phyloP scores from a whole-genome alignment of 2,329 filamentous ascomycete species.

The Ascochyta viciae-villosae region DNA sequence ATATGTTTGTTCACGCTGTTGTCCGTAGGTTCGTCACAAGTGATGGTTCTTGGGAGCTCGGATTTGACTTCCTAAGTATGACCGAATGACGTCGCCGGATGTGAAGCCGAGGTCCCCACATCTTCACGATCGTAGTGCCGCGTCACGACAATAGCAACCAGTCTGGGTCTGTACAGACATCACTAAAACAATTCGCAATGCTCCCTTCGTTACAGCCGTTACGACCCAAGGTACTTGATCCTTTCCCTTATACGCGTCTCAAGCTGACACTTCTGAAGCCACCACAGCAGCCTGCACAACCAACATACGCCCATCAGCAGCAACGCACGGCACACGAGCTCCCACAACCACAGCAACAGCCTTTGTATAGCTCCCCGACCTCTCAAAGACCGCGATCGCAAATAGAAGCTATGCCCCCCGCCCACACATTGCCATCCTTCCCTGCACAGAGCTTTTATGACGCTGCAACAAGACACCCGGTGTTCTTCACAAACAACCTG shows the following conservation, averaged over 20 bases:
- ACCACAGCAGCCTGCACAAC: slow-evolving; percentile 29
- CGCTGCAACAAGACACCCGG: slow-evolving; percentile 70
- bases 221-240: slow-evolving; percentile 46
- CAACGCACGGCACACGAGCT: slow-evolving; percentile 30
- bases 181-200: slow-evolving; percentile 36
- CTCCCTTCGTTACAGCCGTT: slow-evolving; percentile 50
- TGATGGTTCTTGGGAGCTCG: not conserved
- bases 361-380: not conserved
- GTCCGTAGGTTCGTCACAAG: too few relatives aligned
- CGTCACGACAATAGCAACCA: not conserved
- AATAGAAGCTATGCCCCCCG: slow-evolving; percentile 58
- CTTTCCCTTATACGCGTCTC: not conserved
- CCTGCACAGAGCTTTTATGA: slow-evolving; percentile 52
- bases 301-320: slow-evolving; percentile 36
- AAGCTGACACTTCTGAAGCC: slow-evolving; percentile 17
- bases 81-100: slow-evolving; percentile 8
- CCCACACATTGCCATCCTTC: slow-evolving; percentile 25
- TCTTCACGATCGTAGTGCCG: slow-evolving; percentile 14
- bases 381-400: slow-evolving; percentile 49
- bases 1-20: too few relatives aligned
- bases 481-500: slow-evolving; percentile 75
- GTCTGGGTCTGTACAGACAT: slow-evolving; percentile 16
- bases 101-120: slow-evolving; percentile 12
- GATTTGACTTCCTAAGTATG: not conserved
- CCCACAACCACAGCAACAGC: slow-evolving; percentile 14